Conservation (phyloP, 140 eudicot species). For the Cichorium intybus region DNA sequence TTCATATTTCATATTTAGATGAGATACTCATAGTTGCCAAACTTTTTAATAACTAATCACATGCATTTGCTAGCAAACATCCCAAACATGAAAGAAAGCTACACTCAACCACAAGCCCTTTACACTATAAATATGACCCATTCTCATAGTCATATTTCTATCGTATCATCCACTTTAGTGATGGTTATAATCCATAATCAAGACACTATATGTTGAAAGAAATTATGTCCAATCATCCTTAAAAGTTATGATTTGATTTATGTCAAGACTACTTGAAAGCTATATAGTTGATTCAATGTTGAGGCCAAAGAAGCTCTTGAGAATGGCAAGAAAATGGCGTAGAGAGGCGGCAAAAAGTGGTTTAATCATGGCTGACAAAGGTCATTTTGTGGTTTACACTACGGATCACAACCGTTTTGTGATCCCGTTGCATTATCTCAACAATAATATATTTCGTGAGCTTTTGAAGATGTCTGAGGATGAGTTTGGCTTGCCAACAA, state of each 20-base stretch:
- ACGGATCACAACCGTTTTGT: conserved; percentile 31
- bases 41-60: conserved; percentile 28
- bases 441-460: conserved; percentile 30
- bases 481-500: conserved; percentile 35
- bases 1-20: neutral
- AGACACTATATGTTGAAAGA: neutral
- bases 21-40: neutral
- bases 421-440: conserved; percentile 39
- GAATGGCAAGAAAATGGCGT: conserved; percentile 18
- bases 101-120: conserved; percentile 11
- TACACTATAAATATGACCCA: conserved; percentile 20
- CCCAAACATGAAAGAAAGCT: conserved; percentile 26
- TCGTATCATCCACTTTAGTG: neutral
- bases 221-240: neutral
- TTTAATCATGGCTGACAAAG: conserved; percentile 16
- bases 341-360: conserved; percentile 12
- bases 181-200: neutral
- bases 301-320: conserved; percentile 28
- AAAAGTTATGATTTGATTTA: neutral
- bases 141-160: conserved; percentile 3
- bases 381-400: conserved; percentile 39
- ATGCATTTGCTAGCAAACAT: conserved; percentile 30
- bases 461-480: conserved; percentile 43
- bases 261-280: neutral
- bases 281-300: conserved; percentile 9